Conservation (phyloP, 2,329 filamentous ascomycete species). For the Neofusicoccum parvum region DNA sequence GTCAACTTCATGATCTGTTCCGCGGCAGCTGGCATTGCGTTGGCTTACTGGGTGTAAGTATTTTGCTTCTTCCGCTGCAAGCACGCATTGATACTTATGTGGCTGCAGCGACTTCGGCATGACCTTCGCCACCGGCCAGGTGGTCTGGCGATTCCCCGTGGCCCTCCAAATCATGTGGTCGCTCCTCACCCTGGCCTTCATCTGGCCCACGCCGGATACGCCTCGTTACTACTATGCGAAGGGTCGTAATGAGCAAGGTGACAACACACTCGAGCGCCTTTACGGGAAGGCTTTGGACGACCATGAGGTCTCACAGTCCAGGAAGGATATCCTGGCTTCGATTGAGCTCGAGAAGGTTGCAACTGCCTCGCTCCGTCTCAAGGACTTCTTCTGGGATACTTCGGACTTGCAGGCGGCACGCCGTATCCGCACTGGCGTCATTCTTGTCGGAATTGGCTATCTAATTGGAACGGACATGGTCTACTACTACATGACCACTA, state of each 20-base stretch:
- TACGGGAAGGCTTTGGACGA: slow-evolving; percentile 24
- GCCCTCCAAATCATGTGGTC: slow-evolving; percentile 35
- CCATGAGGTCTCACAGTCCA: slow-evolving; percentile 23
- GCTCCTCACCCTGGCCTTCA: slow-evolving; percentile 28
- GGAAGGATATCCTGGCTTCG: slow-evolving; percentile 28
- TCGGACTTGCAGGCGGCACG: slow-evolving; percentile 29
- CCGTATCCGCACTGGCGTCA: slow-evolving; percentile 37
- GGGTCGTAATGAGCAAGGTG: slow-evolving; percentile 27
- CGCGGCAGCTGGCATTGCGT: slow-evolving; percentile 30
- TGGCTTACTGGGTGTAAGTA: slow-evolving; percentile 38
- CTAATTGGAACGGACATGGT: slow-evolving; percentile 48
- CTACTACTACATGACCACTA: slow-evolving; percentile 25
- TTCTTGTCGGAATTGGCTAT: slow-evolving; percentile 46
- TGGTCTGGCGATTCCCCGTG: slow-evolving; percentile 37
- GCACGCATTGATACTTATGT: background rate
- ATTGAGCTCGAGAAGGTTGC: slow-evolving; percentile 25
- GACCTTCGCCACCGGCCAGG: slow-evolving; percentile 30
- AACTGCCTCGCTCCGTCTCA: slow-evolving; percentile 25
- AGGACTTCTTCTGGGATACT: slow-evolving; percentile 28
- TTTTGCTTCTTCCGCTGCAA: background rate
- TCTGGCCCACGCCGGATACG: slow-evolving; percentile 31
- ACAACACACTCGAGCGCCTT: slow-evolving; percentile 28
- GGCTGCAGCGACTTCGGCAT: slow-evolving; percentile 35
- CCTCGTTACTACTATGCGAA: slow-evolving; percentile 35
- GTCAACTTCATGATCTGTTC: slow-evolving; percentile 35